Evolutionary conservation across 106 monocot genomes (phyloP), one percentile per base, ranked within the genome.

Genomic region (Dendrobium chrysotoxum): DNA sequence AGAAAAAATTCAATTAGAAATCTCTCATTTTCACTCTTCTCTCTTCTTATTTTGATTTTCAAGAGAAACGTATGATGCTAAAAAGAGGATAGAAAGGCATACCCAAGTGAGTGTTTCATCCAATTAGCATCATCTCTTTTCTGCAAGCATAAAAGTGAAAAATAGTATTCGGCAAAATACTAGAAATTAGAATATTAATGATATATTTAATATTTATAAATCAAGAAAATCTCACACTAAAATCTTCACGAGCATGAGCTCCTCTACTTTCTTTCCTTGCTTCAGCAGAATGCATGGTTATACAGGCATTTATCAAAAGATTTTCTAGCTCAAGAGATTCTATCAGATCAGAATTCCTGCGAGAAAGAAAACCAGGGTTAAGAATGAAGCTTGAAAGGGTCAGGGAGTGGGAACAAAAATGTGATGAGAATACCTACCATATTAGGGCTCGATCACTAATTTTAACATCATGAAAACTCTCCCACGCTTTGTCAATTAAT

Each of bases 181-280:
- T 25, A 50, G n/a, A 78, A 78, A 83, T 7, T 23, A 54, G 28
- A 57, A 6, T 9, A 70, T 38, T 31, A 28, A 46, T 40, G 9
- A 79, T 53, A 12, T 21, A 47, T 53, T n/a, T 66, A 13, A 12
- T 21, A 47, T 53, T n/a, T 66, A 13, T 38, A 47, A 73, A 79
- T 42, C 31, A 38, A 12, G 42, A 40, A 57, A 73, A 86, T 78
- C 91, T 87, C 20, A 95, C 98, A 64, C 89, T 84, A 79, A 95
- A 99, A 84, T 99, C 98, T 91, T 95, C 98, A 77, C 91, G 92
- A 74, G 98, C 95, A 91, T 99, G 98, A 68, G 98, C 98, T 80
- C 98, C 98, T 93, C 98, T 89, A 76, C 98, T 99, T 80, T 99
- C 98, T 86, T 99, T 99, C 73, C 98, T 86, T 84, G 98, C 98